phyloP scores from a whole-genome alignment of 129 eudicot genomes.

The Lactuca sativa region DNA sequence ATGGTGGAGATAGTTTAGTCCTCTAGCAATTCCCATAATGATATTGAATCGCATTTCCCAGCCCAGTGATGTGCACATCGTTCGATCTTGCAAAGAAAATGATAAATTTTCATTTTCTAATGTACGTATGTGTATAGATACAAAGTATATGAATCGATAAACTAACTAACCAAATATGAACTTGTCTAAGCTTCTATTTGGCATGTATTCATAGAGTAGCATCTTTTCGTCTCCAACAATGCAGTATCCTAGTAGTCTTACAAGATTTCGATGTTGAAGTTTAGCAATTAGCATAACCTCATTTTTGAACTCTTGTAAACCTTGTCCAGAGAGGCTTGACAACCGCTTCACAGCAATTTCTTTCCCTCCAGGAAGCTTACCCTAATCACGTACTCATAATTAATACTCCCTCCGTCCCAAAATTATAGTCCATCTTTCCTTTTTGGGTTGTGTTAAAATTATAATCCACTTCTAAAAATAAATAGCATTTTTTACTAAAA shows the following conservation, averaged over 20 bases:
- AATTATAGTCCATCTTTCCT: too few relatives aligned
- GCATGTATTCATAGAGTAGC: constrained; percentile 5
- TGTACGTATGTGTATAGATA: too few relatives aligned
- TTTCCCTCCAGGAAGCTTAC: constrained; percentile 13
- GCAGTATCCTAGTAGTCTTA: constrained; percentile 29
- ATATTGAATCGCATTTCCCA: constrained; percentile 14
- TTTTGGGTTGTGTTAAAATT: too few relatives aligned
- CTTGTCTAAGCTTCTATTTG: constrained; percentile 5
- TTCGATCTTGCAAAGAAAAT: too few relatives aligned
- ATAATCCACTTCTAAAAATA: too few relatives aligned
- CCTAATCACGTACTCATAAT: background rate
- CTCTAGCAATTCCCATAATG: constrained; percentile 22
- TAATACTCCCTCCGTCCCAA: too few relatives aligned
- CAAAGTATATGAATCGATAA: too few relatives aligned
- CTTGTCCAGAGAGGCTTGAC: constrained; percentile 28
- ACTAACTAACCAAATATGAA: constrained; percentile 28
- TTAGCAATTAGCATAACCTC: constrained; percentile 33
- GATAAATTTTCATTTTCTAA: too few relatives aligned
- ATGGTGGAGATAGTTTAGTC: constrained; percentile 23
- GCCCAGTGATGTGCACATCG: background rate
- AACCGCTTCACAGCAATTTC: constrained; percentile 37
- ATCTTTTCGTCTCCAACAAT: constrained; percentile 25
- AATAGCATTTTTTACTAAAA: too few relatives aligned
- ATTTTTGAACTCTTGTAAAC: constrained; percentile 26
- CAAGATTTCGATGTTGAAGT: constrained; percentile 36